Evolutionary conservation across 345 rosid species (phyloP).

Genomic region (Rhodomyrtus tomentosa): DNA sequence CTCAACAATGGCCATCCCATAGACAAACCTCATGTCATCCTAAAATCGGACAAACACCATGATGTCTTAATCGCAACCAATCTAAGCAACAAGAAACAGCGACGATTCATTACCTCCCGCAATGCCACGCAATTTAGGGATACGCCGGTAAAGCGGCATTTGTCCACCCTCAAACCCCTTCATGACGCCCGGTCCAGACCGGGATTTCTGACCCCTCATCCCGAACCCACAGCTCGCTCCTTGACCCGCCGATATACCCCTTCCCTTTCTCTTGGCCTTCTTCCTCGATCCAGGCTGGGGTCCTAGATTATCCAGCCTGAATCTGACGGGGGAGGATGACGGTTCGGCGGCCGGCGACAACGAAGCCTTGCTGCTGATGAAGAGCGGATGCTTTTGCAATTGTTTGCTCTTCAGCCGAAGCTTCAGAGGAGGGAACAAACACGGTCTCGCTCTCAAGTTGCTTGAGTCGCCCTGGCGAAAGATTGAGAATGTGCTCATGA

Average conservation of each 20-base stretch:
- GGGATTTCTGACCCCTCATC: slow-evolving; percentile 97
- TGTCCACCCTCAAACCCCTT: slow-evolving; percentile 96
- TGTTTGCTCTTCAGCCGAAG: neutral
- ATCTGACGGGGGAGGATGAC: slow-evolving; percentile 16
- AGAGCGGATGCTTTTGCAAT: slow-evolving; percentile 3
- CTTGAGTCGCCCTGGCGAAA: neutral
- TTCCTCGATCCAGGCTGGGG: slow-evolving; percentile 93
- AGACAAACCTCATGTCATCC: neutral
- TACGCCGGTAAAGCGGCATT: slow-evolving; percentile 84
- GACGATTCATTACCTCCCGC: slow-evolving; percentile 59
- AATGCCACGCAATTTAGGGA: slow-evolving; percentile 86
- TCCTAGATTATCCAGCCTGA: slow-evolving; percentile 70
- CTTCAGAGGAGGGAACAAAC: neutral
- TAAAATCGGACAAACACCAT: neutral
- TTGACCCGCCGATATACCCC: slow-evolving; percentile 87
- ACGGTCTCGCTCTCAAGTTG: neutral
- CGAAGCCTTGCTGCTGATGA: slow-evolving; percentile 18
- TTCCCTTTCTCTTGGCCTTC: slow-evolving; percentile 82
- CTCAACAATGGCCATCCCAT: neutral
- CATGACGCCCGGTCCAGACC: slow-evolving; percentile 83
- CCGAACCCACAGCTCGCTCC: slow-evolving; percentile 93
- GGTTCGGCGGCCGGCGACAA: slow-evolving; percentile 5
- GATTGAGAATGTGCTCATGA: neutral
- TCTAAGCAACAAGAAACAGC: neutral
- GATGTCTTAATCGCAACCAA: neutral